phyloP scores from a whole-genome alignment of 495 filamentous ascomycete genomes.

The Podospora didyma region DNA sequence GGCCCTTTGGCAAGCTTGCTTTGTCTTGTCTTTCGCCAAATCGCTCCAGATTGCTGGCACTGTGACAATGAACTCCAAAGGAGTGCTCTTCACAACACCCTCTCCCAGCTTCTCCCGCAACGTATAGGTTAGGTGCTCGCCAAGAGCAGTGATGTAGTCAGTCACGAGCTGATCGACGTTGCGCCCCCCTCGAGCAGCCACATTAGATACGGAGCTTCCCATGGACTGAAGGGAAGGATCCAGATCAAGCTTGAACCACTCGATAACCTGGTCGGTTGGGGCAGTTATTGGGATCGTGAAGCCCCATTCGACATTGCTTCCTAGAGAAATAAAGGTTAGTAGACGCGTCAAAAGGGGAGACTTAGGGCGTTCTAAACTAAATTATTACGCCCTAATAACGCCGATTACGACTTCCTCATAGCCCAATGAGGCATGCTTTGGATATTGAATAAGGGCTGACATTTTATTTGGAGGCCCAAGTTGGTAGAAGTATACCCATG shows the following conservation, averaged over 20 bases:
- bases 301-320: conserved; percentile 42
- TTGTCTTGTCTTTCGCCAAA: conserved; percentile 44
- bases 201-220: conserved; percentile 28
- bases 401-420: too few relatives aligned
- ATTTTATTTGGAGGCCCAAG: too few relatives aligned
- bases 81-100: conserved; percentile 33
- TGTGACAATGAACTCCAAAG: conserved; percentile 46
- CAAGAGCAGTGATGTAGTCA: conserved; percentile 42
- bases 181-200: conserved; percentile 27
- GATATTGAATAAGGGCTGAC: too few relatives aligned
- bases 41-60: conserved; percentile 58
- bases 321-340: too few relatives aligned
- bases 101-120: conserved; percentile 36
- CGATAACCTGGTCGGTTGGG: conserved; percentile 33
- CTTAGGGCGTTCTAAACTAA: too few relatives aligned
- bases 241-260: conserved; percentile 54
- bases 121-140: conserved; percentile 36
- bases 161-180: conserved; percentile 32
- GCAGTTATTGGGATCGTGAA: conserved; percentile 41
- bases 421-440: too few relatives aligned
- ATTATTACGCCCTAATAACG: too few relatives aligned
- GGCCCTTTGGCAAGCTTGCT: conserved; percentile 38
- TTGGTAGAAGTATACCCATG: too few relatives aligned
- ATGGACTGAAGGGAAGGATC: conserved; percentile 22
- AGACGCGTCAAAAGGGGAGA: too few relatives aligned